These are phyloP conservation scores for Epichloe bromicola DNA, from an alignment of 2,329 filamentous ascomycete genomes.

Conservation along the genomic window DNA sequence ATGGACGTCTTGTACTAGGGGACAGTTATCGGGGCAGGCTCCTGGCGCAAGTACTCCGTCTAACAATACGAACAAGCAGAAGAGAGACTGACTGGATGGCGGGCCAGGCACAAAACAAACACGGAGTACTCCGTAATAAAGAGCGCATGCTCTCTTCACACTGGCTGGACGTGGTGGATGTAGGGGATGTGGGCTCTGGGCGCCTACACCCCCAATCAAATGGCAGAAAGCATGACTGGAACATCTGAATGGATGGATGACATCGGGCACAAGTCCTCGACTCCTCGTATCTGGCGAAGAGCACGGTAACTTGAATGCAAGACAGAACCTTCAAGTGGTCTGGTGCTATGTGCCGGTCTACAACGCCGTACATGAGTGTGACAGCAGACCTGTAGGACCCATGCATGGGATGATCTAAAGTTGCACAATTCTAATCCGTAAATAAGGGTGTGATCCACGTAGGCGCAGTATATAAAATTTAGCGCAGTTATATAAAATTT, in stretches of 20 bases:
- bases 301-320: neutral
- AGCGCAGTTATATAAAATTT: too few species aligned
- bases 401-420: neutral
- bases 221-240: neutral
- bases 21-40: too few species aligned
- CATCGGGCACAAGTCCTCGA: neutral
- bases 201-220: conserved; percentile 24
- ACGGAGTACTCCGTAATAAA: neutral
- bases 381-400: neutral
- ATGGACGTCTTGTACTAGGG: too few species aligned
- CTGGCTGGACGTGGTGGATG: conserved; percentile 5
- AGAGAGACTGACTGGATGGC: neutral
- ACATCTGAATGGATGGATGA: neutral
- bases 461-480: too few species aligned
- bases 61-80: neutral
- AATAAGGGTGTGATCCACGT: too few species aligned
- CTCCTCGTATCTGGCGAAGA: too few species aligned
- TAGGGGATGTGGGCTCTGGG: conserved; percentile 13
- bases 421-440: conserved; percentile 1
- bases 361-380: neutral
- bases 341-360: neutral
- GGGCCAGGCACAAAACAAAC: too few species aligned
- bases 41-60: too few species aligned
- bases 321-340: neutral
- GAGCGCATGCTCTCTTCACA: neutral